Evolutionary conservation across 2,329 filamentous ascomycete genomes (phyloP).

Genomic region (Sclerotinia nivalis): DNA sequence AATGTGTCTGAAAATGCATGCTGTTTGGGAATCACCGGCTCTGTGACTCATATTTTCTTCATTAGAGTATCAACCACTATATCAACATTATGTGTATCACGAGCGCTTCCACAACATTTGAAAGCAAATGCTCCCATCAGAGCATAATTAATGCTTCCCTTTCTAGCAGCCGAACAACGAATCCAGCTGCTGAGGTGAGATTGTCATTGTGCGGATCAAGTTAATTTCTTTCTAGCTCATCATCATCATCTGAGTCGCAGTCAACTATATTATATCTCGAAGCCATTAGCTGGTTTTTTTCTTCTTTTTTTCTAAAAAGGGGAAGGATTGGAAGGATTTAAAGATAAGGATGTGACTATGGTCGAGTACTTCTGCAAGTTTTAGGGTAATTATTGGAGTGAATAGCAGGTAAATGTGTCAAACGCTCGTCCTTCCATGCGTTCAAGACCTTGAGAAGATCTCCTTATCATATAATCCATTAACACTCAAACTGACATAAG

Average conservation of each 20-base stretch:
- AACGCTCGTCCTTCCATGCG: slow-evolving; percentile 1
- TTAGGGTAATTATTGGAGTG: background rate
- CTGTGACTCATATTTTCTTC: slow-evolving; percentile 13
- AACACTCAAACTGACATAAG: too few relatives aligned
- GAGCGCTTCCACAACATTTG: slow-evolving; percentile 3
- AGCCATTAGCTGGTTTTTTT: background rate
- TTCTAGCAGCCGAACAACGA: slow-evolving; percentile 8
- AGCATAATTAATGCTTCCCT: slow-evolving; percentile 10
- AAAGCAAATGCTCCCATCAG: slow-evolving; percentile 20
- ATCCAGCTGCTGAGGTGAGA: slow-evolving; percentile 12
- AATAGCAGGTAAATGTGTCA: slow-evolving; percentile 5
- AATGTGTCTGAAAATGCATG: background rate
- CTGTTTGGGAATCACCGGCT: background rate
- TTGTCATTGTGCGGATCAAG: background rate
- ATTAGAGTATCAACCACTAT: slow-evolving; percentile 17
- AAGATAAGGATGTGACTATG: background rate
- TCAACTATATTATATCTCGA: slow-evolving; percentile 14
- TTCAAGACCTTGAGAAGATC: background rate
- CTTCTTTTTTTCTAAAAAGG: too few relatives aligned
- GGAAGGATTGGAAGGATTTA: background rate
- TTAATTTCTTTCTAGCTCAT: background rate
- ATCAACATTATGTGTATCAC: slow-evolving; percentile 17
- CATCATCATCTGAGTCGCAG: slow-evolving; percentile 19
- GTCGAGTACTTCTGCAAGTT: background rate
- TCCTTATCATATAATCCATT: slow-evolving; percentile 13